Evolutionary conservation across 202 grass and related monocot genomes (phyloP).

Genomic region (Digitaria exilis): DNA sequence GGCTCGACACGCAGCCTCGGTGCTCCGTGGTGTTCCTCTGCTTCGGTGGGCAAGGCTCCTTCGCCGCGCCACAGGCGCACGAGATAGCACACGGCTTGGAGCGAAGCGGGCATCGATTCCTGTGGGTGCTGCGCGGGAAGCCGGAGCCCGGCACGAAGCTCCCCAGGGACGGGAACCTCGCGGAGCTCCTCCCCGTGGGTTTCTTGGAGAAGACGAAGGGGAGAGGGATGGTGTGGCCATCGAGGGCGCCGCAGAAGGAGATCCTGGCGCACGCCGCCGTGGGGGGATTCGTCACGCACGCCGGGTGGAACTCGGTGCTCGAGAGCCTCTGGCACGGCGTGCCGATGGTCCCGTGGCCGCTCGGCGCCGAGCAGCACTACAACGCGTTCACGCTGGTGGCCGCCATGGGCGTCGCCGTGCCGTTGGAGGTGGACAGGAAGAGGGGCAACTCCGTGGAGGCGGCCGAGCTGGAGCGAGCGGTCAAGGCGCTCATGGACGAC

Average conservation of each 20-base stretch:
- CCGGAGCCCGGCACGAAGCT: background rate
- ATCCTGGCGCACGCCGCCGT: constrained; percentile 41
- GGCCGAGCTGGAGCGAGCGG: constrained; percentile 43
- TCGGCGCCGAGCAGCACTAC: constrained; percentile 42
- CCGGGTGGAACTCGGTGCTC: constrained; percentile 46
- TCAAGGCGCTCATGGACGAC: constrained; percentile 2
- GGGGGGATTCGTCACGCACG: constrained; percentile 42
- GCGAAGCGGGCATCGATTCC: constrained; percentile 36
- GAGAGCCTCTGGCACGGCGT: constrained; percentile 51
- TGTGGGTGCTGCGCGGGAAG: constrained; percentile 32
- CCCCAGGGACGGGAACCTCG: constrained; percentile 1
- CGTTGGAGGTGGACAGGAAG: constrained; percentile 31
- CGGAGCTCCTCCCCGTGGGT: constrained; percentile 23
- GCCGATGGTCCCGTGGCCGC: constrained; percentile 43
- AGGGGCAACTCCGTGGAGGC: constrained; percentile 33
- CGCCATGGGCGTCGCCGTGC: constrained; percentile 27
- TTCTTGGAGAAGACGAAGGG: constrained; percentile 39
- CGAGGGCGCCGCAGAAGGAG: constrained; percentile 43
- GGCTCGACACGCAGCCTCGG: constrained; percentile 43
- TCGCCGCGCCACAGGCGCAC: background rate
- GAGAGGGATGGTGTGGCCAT: constrained; percentile 32
- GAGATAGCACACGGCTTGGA: constrained; percentile 39
- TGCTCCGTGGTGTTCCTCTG: constrained; percentile 55
- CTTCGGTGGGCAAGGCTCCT: constrained; percentile 40
- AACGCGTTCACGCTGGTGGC: constrained; percentile 33